These are phyloP conservation scores for Achaetomium macrosporum DNA, from an alignment of 2,329 filamentous ascomycete species.

Conservation along the genomic window DNA sequence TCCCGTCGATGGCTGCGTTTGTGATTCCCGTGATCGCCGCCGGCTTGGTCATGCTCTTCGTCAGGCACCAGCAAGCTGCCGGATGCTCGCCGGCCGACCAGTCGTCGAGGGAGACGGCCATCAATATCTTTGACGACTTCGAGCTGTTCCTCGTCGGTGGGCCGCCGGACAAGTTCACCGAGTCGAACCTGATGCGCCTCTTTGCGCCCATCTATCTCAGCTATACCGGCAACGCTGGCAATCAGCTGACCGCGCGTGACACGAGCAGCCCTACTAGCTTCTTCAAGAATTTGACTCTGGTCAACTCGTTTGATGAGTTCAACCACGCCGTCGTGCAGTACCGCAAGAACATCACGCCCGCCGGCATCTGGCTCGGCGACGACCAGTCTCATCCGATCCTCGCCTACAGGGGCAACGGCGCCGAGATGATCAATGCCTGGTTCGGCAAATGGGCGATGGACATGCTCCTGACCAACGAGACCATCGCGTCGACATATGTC, in stretches of 20 bases:
- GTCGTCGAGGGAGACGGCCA: slow-evolving; percentile 36
- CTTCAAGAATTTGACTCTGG: slow-evolving; percentile 40
- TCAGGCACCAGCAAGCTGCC: slow-evolving; percentile 49
- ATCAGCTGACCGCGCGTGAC: slow-evolving; percentile 19
- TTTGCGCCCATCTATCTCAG: slow-evolving; percentile 36
- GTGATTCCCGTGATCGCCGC: slow-evolving; percentile 74
- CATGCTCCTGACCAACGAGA: slow-evolving; percentile 59
- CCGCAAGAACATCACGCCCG: slow-evolving; percentile 65
- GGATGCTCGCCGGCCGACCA: slow-evolving; percentile 48
- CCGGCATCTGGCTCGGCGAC: slow-evolving; percentile 73
- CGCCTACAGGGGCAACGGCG: slow-evolving; percentile 62
- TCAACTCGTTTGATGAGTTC: slow-evolving; percentile 64
- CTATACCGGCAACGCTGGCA: slow-evolving; percentile 13
- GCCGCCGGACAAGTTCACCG: slow-evolving; percentile 37
- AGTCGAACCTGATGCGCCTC: slow-evolving; percentile 28
- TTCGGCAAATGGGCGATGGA: slow-evolving; percentile 61
- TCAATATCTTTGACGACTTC: slow-evolving; percentile 35
- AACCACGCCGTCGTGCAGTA: slow-evolving; percentile 56
- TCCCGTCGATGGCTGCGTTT: slow-evolving; percentile 70
- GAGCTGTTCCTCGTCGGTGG: slow-evolving; percentile 39
- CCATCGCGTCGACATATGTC: slow-evolving; percentile 66
- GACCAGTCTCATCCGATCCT: slow-evolving; percentile 55
- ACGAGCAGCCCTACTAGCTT: slow-evolving; percentile 22
- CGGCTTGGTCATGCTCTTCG: slow-evolving; percentile 70
- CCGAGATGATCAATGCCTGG: slow-evolving; percentile 50